phyloP scores from a whole-genome alignment of 108 stramenopile genomes.

The Skeletonema grethae region DNA sequence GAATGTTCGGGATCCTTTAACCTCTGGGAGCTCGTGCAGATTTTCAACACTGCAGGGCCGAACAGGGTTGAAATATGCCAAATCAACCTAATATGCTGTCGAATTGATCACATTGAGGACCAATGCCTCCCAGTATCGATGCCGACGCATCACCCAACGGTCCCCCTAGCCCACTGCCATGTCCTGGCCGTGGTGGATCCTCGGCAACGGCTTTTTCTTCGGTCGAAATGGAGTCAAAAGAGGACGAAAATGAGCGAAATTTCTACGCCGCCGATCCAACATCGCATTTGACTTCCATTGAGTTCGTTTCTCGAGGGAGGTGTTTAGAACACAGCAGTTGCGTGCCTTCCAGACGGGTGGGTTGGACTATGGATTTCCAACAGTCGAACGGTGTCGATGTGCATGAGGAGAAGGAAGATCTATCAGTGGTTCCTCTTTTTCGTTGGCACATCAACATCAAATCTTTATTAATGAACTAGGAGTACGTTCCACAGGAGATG shows the following conservation, averaged over 20 bases:
- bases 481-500: no score
- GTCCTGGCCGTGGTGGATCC: background rate
- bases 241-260: background rate
- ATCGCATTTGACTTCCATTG: background rate
- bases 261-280: background rate
- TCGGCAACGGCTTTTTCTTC: background rate
- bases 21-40: no score
- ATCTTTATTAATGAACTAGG: no score
- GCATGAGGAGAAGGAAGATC: no score
- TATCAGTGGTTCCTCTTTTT: no score
- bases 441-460: no score
- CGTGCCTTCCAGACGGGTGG: no score
- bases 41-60: no score
- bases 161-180: background rate
- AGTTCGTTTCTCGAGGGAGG: background rate
- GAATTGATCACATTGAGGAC: background rate
- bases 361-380: no score
- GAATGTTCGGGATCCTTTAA: no score
- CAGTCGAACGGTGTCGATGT: no score
- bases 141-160: background rate
- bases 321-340: no score
- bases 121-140: constrained; percentile 1
- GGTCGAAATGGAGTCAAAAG: background rate
- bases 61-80: background rate
- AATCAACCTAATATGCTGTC: background rate